phyloP scores from a whole-genome alignment of 2,329 filamentous ascomycete species.

The Dothideomycetes sp. region DNA sequence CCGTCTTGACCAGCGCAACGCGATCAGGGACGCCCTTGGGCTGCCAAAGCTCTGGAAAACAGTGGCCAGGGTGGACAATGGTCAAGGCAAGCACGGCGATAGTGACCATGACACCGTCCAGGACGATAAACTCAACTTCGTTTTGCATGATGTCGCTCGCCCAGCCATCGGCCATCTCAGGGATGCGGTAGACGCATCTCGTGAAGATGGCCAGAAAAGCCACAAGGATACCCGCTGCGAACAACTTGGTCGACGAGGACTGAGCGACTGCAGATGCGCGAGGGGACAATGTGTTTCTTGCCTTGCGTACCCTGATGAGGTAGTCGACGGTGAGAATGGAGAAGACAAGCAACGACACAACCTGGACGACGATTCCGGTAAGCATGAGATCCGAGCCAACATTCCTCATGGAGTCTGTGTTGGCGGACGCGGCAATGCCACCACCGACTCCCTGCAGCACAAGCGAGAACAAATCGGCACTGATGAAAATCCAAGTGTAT shows the following conservation, averaged over 20 bases:
- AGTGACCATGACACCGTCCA: slow-evolving; percentile 41
- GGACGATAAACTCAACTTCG: slow-evolving; percentile 32
- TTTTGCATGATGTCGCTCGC: slow-evolving; percentile 32
- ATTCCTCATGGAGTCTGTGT: slow-evolving; percentile 27
- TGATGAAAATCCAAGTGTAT: slow-evolving; percentile 45
- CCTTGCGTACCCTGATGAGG: neutral
- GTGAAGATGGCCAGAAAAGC: slow-evolving; percentile 29
- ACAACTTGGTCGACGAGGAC: neutral
- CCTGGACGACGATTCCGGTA: slow-evolving; percentile 45
- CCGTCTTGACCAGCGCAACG: too few species aligned
- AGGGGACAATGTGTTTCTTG: neutral
- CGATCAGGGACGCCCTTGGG: too few species aligned
- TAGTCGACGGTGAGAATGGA: slow-evolving; percentile 25
- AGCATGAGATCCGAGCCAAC: slow-evolving; percentile 44
- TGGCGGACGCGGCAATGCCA: slow-evolving; percentile 42
- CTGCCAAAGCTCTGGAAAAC: neutral
- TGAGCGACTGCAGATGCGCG: neutral
- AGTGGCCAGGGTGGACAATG: slow-evolving; percentile 30
- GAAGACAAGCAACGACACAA: slow-evolving; percentile 38
- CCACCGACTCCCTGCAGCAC: slow-evolving; percentile 47
- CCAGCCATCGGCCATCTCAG: slow-evolving; percentile 38
- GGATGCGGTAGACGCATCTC: slow-evolving; percentile 39
- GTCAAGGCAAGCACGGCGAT: slow-evolving; percentile 32
- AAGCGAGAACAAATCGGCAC: slow-evolving; percentile 44
- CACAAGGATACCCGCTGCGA: neutral